Percentiles rank a stretch among this genome's conserved stretches.
These are phyloP conservation scores for Pichia heedii DNA, from an alignment of 805 yeast species.

Conservation along the genomic window DNA sequence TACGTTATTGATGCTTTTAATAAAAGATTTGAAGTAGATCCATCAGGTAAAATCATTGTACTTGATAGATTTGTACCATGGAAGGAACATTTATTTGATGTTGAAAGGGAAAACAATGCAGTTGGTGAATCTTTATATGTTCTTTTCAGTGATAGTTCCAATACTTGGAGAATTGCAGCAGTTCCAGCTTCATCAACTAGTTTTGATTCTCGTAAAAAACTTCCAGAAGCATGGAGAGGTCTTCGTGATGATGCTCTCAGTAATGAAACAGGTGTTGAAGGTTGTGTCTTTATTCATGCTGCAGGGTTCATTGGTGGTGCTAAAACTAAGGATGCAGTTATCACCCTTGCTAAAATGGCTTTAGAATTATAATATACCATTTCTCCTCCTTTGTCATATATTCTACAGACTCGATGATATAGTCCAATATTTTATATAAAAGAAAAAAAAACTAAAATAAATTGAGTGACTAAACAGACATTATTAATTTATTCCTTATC, in stretches of 20 bases:
- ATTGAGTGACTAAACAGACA: too few relatives aligned
- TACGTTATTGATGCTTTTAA: conserved; percentile 66
- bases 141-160: conserved; percentile 65
- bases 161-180: conserved; percentile 81
- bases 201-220: conserved; percentile 76
- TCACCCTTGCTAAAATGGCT: conserved; percentile 51
- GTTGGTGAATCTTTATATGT: conserved; percentile 62
- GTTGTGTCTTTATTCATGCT: conserved; percentile 88
- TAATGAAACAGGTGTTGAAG: conserved; percentile 68
- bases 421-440: too few relatives aligned
- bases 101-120: conserved; percentile 54
- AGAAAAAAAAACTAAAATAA: too few relatives aligned
- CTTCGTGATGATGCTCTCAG: conserved; percentile 79
- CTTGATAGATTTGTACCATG: conserved; percentile 81
- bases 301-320: conserved; percentile 98
- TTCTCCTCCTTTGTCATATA: too few relatives aligned
- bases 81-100: conserved; percentile 81
- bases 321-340: conserved; percentile 65
- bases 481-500: too few relatives aligned
- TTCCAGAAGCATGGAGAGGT: conserved; percentile 95
- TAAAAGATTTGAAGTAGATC: conserved; percentile 49
- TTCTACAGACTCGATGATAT: too few relatives aligned
- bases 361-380: conserved; percentile 3
- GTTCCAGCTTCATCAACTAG: conserved; percentile 75
- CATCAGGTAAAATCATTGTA: conserved; percentile 64